phyloP scores from a whole-genome alignment of 345 rosid genomes.

The Arabis alpina region DNA sequence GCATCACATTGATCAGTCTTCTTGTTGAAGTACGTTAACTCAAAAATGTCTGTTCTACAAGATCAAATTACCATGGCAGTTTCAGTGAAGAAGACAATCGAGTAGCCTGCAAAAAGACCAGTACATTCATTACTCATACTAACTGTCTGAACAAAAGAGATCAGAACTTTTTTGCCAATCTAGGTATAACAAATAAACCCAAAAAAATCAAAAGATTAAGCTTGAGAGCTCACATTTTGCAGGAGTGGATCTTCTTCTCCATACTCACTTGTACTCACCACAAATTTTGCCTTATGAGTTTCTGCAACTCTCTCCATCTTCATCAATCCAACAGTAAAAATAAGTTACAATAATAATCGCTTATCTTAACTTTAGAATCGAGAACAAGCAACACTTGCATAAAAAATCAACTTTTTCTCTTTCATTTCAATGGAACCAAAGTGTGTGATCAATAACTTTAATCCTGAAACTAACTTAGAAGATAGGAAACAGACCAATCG shows the following conservation, averaged over 20 bases:
- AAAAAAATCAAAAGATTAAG: not conserved
- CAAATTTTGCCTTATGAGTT: conserved; percentile 57
- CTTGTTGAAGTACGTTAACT: conserved; percentile 17
- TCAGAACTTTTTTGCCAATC: not conserved
- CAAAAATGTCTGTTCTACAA: not conserved
- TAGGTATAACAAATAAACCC: conserved; percentile 13
- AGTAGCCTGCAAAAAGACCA: conserved; percentile 60
- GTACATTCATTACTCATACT: conserved; percentile 23
- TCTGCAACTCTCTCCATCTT: conserved; percentile 68
- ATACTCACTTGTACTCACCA: conserved; percentile 61
- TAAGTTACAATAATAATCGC: not conserved
- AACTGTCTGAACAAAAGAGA: not conserved
- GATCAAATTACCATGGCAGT: conserved; percentile 66
- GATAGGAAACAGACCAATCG: conserved; percentile 54
- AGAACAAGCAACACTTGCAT: no score
- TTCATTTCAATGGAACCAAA: not conserved
- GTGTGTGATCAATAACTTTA: not conserved
- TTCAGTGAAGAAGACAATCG: conserved; percentile 45
- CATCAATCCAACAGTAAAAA: conserved; percentile 36
- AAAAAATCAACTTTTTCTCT: not conserved
- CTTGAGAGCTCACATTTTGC: conserved; percentile 57
- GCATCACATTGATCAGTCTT: conserved; percentile 35
- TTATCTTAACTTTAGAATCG: not conserved
- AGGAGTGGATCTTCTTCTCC: conserved; percentile 70
- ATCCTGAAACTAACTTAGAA: conserved; percentile 12